Percentiles rank a stretch among this genome's conserved stretches.
Evolutionary conservation across 805 yeast genomes (phyloP).

Genomic region (Saturnispora sanitii): DNA sequence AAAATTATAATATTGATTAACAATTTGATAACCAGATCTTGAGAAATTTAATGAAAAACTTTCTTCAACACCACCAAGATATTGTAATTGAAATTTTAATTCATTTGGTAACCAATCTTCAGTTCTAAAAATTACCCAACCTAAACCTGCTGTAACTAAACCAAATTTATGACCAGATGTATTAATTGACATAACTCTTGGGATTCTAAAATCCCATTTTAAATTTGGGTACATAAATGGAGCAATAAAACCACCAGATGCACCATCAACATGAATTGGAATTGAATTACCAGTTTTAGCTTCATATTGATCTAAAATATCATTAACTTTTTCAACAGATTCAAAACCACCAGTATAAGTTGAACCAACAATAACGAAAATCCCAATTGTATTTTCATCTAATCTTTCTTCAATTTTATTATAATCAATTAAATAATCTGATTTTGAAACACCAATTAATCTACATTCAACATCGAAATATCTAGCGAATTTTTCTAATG

Average conservation of each 20-base stretch:
- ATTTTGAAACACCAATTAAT: conserved; percentile 53
- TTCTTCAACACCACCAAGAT: conserved; percentile 83
- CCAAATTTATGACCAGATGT: conserved; percentile 94
- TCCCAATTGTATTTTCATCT: conserved; percentile 90
- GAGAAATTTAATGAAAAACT: conserved; percentile 82
- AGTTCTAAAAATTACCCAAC: conserved; percentile 85
- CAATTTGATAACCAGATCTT: conserved; percentile 85
- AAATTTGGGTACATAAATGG: conserved; percentile 71
- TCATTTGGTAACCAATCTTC: conserved; percentile 53
- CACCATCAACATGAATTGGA: conserved; percentile 91
- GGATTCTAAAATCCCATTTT: conserved; percentile 74
- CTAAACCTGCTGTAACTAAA: conserved; percentile 80
- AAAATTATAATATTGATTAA: conserved; percentile 80
- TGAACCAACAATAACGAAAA: conserved; percentile 80
- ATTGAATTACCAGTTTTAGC: conserved; percentile 54
- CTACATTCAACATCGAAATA: conserved; percentile 88
- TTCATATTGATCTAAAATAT: conserved; percentile 63
- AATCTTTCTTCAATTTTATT: conserved; percentile 48
- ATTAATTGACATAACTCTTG: conserved; percentile 75
- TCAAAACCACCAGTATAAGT: conserved; percentile 93
- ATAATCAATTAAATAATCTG: conserved; percentile 57
- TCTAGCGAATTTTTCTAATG: conserved; percentile 86
- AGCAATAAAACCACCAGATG: conserved; percentile 83
- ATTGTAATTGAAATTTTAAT: conserved; percentile 67
- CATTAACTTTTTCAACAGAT: conserved; percentile 50